Base-by-base conservation (phyloP, 495 filamentous ascomycete species). In the Thozetella sp. region DNA sequence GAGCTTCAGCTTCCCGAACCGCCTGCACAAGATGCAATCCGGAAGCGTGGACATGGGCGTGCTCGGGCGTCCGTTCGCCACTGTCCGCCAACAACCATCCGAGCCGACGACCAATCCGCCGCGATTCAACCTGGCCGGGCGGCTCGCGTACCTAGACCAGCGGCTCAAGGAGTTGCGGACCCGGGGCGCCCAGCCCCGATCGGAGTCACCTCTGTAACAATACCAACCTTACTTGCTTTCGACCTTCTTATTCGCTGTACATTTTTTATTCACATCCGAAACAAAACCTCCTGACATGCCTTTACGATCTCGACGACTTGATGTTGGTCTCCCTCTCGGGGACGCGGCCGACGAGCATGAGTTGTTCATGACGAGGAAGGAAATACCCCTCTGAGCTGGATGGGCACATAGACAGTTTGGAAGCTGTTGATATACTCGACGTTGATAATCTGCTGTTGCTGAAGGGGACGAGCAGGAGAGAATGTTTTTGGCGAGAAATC, bases 61-160 rank as follows among this genome's bases (percentile, higher is more conserved):
- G 55, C 65, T 80, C 20, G 73, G 76, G 20, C 72, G 73, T 22
- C 79, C 78, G 11, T 80, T 80, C 55, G 72, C 77, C n/a, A 80
- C 74, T 1, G 64, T 79, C 23, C 43, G 43, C 43, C 78, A 78
- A 23, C 71, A 72, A 43, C 34, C 62, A 27, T 52, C 55, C 15
- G 68, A 74, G 27, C 59, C 72, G 15, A 68, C 54, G 46, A 27
- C 71, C 19, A 52, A 59, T 13, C 59, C 65, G 19, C 60, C 74
- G n/a, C 75, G 74, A 37, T 68, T 68, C 50, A 71, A 64, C 48
- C 63, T 79, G 46, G 69, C 77, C 48, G 71, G 73, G 51, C 79
- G 81, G n/a, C 66, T 83, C 25, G 76, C 77, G 25, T 80, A 82
- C 48, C 68, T 85, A 10, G 80, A 82, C 58, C 74, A 80, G 59